Base-by-base conservation (phyloP, 371 early-diverging fungal genomes). In the Mucor saturninus region DNA sequence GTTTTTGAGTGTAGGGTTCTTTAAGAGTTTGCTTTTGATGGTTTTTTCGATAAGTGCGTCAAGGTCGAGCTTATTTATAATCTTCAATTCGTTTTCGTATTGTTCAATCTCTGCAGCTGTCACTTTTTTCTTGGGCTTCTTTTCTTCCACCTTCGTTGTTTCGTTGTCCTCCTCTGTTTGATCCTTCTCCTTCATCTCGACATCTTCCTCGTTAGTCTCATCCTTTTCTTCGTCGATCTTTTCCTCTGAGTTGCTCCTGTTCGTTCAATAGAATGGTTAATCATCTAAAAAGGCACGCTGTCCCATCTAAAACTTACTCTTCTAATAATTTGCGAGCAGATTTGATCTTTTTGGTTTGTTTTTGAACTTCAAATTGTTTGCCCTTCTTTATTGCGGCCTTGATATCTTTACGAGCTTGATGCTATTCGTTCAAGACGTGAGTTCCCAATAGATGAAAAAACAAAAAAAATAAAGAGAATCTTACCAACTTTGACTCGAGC, bases 361-460 rank as follows among this genome's bases (percentile, higher is more conserved):
- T 73, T 62, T 72, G 77, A 42, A 60, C 57, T 61, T 80, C 81
- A 4, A 50, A 43, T 2, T 54, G 49, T 39, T 72, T 75, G 32
- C 70, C 64, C 32, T 80, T 80, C 40, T 80, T 80, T 21, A 77
- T 51, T 21, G 62, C 61, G 26, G 61, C 43, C 15, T 62, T 67
- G 2, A 77, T 15, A n/a, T 76, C 81, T 54, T 65, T 75, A 30
- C 58, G 62, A 21, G 67, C 69, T 56, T 80, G 81, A 59, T 74
- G 72, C 81, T 80, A 35, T 57, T 8, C 2, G 21, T 43, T 11
- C 1, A 21, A 21, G 21, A 21, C 21, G 21, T 21, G 21, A 21
- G 21, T 21, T 21, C 21, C 21, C 21, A 21, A 21, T 21, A 21
- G 21, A 0, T 21, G 21, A 21, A 21, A 21, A 21, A 21, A 21